Conservation (phyloP, 768 basidiomycete species). For the Lepiota subincarnata region DNA sequence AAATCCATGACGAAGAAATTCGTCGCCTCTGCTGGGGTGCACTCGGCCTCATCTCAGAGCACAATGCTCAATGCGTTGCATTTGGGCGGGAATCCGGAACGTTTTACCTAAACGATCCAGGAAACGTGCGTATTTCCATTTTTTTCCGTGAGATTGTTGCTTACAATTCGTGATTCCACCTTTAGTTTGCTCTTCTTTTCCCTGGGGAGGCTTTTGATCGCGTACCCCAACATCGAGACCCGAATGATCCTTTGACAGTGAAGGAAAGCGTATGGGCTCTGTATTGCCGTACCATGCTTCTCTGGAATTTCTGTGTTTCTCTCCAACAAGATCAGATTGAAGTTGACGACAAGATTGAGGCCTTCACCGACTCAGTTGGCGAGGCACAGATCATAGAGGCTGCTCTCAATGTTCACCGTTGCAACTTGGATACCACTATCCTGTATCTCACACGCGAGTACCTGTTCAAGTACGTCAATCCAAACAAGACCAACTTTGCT, state of each 20-base stretch:
- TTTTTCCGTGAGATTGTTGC: slow-evolving; percentile 1
- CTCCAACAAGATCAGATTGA: slow-evolving; percentile 28
- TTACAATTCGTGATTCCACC: slow-evolving; percentile 11
- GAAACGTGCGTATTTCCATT: slow-evolving; percentile 43
- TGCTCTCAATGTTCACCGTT: slow-evolving; percentile 60
- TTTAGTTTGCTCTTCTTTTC: slow-evolving; percentile 61
- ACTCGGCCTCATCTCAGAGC: slow-evolving; percentile 61
- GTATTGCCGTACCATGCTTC: slow-evolving; percentile 76
- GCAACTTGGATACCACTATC: slow-evolving; percentile 65
- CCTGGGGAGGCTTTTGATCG: slow-evolving; percentile 65
- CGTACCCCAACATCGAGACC: slow-evolving; percentile 29
- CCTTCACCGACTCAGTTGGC: slow-evolving; percentile 40
- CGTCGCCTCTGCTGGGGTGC: slow-evolving; percentile 77
- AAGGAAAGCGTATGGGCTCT: slow-evolving; percentile 82
- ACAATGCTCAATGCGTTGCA: slow-evolving; percentile 65
- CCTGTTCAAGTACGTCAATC: slow-evolving; percentile 61
- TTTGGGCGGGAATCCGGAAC: slow-evolving; percentile 54
- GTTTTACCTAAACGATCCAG: slow-evolving; percentile 59
- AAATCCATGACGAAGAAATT: slow-evolving; percentile 65
- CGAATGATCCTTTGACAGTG: slow-evolving; percentile 18
- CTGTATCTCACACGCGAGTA: slow-evolving; percentile 68
- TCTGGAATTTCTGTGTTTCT: slow-evolving; percentile 70
- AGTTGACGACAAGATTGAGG: slow-evolving; percentile 29
- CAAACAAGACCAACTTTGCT: slow-evolving; percentile 6
- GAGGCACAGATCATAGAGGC: slow-evolving; percentile 64